Evolutionary conservation across 2,329 filamentous ascomycete species (phyloP), one percentile per base, ranked within the genome.

Genomic region (Reticulascus tulasneorum): DNA sequence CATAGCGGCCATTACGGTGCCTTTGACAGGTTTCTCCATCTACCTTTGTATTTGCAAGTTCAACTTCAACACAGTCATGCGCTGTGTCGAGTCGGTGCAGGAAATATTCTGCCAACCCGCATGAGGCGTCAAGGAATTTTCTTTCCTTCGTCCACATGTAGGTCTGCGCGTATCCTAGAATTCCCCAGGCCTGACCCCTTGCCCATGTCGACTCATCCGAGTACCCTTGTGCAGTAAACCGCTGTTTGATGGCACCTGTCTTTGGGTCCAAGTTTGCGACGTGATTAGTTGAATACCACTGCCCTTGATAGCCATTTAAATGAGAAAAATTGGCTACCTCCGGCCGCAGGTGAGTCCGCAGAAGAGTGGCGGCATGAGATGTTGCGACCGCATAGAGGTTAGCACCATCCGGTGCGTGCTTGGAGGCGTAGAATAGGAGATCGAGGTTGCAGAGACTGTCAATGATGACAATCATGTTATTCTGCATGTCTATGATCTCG

Each of bases 181-280:
- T 64, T 0, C 59, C 61, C 69, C 69, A 75, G 0, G 67, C 63
- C 37, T 74, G 70, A 0, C 70, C 71, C 3, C 71, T 56, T 2
- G 62, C 53, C 71, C 71, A 74, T 1, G 67, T 71, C 1, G 66
- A 71, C 10, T 55, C 46, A 31, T 68, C 60, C 4, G 50, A 45
- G 47, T 64, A 66, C 3, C 70, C 71, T 40, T 75, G 70, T 9
- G 62, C 63, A 0, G 69, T 74, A 40, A 63, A 53, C 9, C 58
- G 58, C 19, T 55, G 42, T 40, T 63, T 62, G 1, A 69, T 46
- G 2, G 41, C 38, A 0, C 69, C 67, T 0, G 56, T 66, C 1
- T 40, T 30, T 1, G 66, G 60, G 11, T 65, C 52, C 13, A 74
- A 55, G 37, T 75, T 71, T 18, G 64, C 62, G 10, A 74, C 62